Conservation (phyloP, 257 asterid genomes). For the Orobanche coerulescens region DNA sequence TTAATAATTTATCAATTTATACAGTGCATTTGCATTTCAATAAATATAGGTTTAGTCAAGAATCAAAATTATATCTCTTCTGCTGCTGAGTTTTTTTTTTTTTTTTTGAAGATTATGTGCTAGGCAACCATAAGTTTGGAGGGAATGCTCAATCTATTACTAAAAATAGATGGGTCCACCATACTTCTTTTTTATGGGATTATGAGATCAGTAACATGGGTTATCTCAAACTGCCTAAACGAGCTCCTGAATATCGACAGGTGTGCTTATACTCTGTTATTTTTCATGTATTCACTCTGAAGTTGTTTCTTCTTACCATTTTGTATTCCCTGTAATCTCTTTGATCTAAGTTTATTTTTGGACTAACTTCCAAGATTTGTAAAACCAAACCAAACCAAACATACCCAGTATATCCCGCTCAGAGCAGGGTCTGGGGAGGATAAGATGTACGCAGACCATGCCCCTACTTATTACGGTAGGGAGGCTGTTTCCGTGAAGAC, state of each 20-base stretch:
- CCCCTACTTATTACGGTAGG: no score
- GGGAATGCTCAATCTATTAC: slow-evolving; percentile 96
- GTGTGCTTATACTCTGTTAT: slow-evolving; percentile 28
- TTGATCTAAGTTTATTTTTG: background rate
- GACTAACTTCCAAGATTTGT: background rate
- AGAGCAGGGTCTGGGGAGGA: no score
- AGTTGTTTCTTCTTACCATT: slow-evolving; percentile 4
- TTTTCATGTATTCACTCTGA: background rate
- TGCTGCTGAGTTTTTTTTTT: slow-evolving; percentile 16
- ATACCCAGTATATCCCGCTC: no score
- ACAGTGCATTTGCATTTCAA: background rate
- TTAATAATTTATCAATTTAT: background rate
- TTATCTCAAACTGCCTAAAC: slow-evolving; percentile 69
- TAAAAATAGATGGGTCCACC: slow-evolving; percentile 83
- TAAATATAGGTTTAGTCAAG: background rate
- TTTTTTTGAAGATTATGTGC: slow-evolving; percentile 89
- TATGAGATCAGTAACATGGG: slow-evolving; percentile 61
- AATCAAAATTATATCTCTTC: background rate
- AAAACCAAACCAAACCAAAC: no score
- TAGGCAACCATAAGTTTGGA: slow-evolving; percentile 76
- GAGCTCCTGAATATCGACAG: slow-evolving; percentile 79
- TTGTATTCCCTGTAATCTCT: background rate
- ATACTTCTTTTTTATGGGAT: slow-evolving; percentile 91
- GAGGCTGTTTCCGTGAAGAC: no score
- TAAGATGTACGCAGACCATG: no score